Evolutionary conservation across 176 grass and related monocot species (phyloP), one percentile per base, ranked within the genome.

Genomic region (Aegilops bicornis): DNA sequence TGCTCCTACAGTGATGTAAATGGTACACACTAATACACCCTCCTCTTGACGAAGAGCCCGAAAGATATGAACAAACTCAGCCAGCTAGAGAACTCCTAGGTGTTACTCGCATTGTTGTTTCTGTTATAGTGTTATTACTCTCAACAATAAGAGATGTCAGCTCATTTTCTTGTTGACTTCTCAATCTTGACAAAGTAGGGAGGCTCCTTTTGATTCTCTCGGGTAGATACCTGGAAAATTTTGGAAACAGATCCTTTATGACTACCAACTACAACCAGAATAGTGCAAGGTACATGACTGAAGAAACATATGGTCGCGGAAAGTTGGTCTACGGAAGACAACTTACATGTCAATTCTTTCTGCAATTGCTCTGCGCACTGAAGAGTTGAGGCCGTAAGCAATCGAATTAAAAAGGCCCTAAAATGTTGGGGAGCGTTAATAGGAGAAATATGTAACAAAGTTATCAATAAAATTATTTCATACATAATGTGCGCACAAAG

Each of bases 331-430:
- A 42, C 9, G 22, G 23, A 35, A 73, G 54, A 24, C 4, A 87
- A 90, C 97, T 94, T 91, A 94, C 97, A 65, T 77, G 77, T 92
- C 88, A 29, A 92, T 73, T 92, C 93, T 94, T 90, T 94, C 97
- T 66, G 90, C 73, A 87, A 96, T 96, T 33, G 97, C 94, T 92
- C 90, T 90, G 20, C 90, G 91, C 52, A 98, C 97, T 19, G 97
- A 94, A 76, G 93, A 94, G 87, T 98, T 98, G 20, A 98, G 90
- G 5, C 93, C 93, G 83, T 98, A 96, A 88, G 93, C 94, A 88
- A 98, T 94, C 14, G 97, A 98, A 87, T 98, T 98, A 58, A 98
- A 96, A 56, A 96, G 84, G 2, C 97, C 97, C 97, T 98, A 83
- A 40, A 30, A 75, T 45, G 54, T 68, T 19, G 1, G 15, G 13